Base-by-base conservation (phyloP, 306 rosid genomes). In the Rosa chinensis region DNA sequence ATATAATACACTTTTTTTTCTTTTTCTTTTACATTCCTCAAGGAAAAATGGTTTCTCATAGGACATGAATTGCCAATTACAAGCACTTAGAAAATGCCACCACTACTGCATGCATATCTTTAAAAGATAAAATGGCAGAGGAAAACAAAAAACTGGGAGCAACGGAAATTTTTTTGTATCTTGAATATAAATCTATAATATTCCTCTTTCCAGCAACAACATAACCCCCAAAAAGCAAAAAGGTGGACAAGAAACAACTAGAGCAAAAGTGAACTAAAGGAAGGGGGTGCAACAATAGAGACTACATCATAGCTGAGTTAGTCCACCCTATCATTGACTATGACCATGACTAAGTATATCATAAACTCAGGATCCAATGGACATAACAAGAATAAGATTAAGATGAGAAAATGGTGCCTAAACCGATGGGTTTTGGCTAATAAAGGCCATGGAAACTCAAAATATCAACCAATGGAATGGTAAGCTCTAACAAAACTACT, bases 401-500 rank as follows among this genome's bases (percentile, higher is more conserved):
- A 55, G 70, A 81, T 63, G 32, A 78, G 73, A 28, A 75, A 70
- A 84, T 73, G 67, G 78, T 84, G 84, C 84, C 89, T 89, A 79
- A 76, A 84, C 77, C 6, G 80, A 48, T 79, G 90, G 85, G 66
- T 79, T 82, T 59, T 76, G 68, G 71, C 77, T 83, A 78, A 68
- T 62, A 74, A 87, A 82, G 87, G 81, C 61, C 62, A 81, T 75
- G 80, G 78, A 86, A 48, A 72, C 82, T 78, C 52, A 86, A 90
- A 91, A 90, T 81, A 89, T 85, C 84, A 84, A 77, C 93, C 92
- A 39, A 83, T 81, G 85, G 74, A 88, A n/a, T 52, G 78, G 72
- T 53, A 68, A 78, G 76, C 21, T 78, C 73, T 78, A 55, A 68
- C 32, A 58, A 74, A 70, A 84, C 84, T 84, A 85, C 82, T 67